These are phyloP conservation scores for Pythium periplocum DNA, from an alignment of 352 stramenopile species.

Conservation along the genomic window DNA sequence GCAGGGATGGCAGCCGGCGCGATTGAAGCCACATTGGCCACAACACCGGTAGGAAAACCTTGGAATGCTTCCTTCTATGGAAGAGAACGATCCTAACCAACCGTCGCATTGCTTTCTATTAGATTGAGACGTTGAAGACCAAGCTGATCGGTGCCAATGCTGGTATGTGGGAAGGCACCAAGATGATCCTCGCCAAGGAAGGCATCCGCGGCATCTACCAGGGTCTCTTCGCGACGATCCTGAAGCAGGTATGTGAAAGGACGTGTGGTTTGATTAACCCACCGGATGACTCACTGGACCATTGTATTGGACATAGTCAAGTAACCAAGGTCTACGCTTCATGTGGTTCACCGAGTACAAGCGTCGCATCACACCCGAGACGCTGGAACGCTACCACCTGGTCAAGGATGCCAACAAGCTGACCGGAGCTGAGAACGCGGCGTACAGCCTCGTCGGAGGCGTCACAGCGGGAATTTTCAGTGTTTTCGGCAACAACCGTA, in stretches of 20 bases:
- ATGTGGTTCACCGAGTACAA: slow-evolving; percentile 98
- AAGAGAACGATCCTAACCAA: neutral
- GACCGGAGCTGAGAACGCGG: slow-evolving; percentile 55
- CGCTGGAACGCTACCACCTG: slow-evolving; percentile 40
- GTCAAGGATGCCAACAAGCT: slow-evolving; percentile 77
- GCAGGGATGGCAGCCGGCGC: slow-evolving; percentile 92
- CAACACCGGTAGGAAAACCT: slow-evolving; percentile 74
- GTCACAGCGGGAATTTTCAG: slow-evolving; percentile 96
- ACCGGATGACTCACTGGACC: neutral
- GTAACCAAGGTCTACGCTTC: slow-evolving; percentile 95
- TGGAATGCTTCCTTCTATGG: neutral
- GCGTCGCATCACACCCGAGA: slow-evolving; percentile 44
- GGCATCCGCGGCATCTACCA: slow-evolving; percentile 91
- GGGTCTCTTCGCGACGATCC: slow-evolving; percentile 89
- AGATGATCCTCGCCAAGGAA: slow-evolving; percentile 90
- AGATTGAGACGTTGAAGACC: slow-evolving; percentile 96
- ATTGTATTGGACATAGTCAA: slow-evolving; percentile 39
- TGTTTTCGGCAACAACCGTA: slow-evolving; percentile 95
- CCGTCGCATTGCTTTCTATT: neutral
- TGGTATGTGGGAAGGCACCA: slow-evolving; percentile 87
- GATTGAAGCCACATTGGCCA: slow-evolving; percentile 89
- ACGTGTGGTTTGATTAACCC: neutral
- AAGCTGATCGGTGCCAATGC: slow-evolving; percentile 96
- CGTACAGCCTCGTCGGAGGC: slow-evolving; percentile 91
- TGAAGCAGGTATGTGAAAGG: slow-evolving; percentile 84